A percentile compares a stretch with the other conserved stretches of the same genome.
These are phyloP conservation scores for Nyctanthes arbortristis DNA, from an alignment of 257 asterid species.

Conservation along the genomic window DNA sequence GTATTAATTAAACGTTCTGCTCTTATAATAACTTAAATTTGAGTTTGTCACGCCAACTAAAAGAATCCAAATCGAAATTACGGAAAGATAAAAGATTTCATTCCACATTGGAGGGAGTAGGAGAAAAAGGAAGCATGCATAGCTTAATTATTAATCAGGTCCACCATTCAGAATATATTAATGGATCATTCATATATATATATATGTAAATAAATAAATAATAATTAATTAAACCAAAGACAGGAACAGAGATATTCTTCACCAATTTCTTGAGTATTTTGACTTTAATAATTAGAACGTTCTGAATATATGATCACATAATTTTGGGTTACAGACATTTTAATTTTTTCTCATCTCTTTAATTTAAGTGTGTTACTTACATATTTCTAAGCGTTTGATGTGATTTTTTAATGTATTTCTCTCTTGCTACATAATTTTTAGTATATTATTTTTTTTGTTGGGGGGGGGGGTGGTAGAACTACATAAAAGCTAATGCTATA, in stretches of 20 bases:
- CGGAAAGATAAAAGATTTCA: too few species aligned
- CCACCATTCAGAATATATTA: background rate
- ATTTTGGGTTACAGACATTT: background rate
- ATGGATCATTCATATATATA: background rate
- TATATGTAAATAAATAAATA: too few species aligned
- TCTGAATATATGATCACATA: background rate
- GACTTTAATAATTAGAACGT: background rate
- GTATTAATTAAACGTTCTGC: background rate
- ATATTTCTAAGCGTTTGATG: background rate
- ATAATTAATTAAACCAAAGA: background rate
- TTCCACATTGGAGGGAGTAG: constrained; percentile 19
- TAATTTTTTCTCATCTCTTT: background rate
- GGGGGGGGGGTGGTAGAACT: too few species aligned
- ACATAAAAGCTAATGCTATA: too few species aligned
- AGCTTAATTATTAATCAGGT: background rate
- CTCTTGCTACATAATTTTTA: too few species aligned
- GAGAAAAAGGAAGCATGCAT: background rate
- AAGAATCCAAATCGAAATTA: constrained; percentile 22
- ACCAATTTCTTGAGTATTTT: background rate
- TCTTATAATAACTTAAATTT: background rate
- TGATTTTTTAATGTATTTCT: background rate
- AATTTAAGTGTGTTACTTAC: background rate
- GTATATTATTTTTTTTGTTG: too few species aligned
- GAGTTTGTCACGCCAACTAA: background rate
- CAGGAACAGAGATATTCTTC: background rate